Evolutionary conservation across 768 basidiomycete species (phyloP).

Genomic region (Pholiota conissans): DNA sequence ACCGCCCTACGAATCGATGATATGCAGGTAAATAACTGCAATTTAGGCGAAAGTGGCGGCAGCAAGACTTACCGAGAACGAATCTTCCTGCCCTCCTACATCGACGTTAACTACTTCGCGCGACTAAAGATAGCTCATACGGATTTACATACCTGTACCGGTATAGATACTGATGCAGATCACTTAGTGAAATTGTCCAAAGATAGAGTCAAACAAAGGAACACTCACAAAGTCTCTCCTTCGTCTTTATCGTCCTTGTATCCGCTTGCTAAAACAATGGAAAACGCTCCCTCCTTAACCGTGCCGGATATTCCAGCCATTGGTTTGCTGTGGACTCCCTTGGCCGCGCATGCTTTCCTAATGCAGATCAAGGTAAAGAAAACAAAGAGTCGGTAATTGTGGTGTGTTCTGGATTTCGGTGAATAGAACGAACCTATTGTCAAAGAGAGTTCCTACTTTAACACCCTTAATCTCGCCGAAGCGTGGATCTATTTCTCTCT

Average conservation of each 20-base stretch:
- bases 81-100: constrained; percentile 16
- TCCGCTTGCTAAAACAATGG: constrained; percentile 38
- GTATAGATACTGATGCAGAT: constrained; percentile 33
- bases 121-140: neutral
- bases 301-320: constrained; percentile 38
- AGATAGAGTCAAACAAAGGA: neutral
- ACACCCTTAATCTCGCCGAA: constrained; percentile 22
- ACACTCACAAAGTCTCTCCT: constrained; percentile 37
- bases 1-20: constrained; percentile 14
- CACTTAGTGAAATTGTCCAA: neutral
- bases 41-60: neutral
- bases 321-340: constrained; percentile 26
- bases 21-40: neutral
- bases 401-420: neutral
- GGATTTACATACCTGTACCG: constrained; percentile 34
- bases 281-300: constrained; percentile 33
- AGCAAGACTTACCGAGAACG: constrained; percentile 2
- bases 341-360: constrained; percentile 25
- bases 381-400: no score
- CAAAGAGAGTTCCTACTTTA: constrained; percentile 22
- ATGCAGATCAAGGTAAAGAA: neutral
- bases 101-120: neutral
- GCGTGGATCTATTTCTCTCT: constrained; percentile 15
- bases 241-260: constrained; percentile 43
- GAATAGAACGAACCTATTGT: constrained; percentile 18